A percentile compares a stretch with the other conserved stretches of the same genome.
Conservation (phyloP, 1,139 yeast species). For the Saccharomycopsis hybrid region DNA sequence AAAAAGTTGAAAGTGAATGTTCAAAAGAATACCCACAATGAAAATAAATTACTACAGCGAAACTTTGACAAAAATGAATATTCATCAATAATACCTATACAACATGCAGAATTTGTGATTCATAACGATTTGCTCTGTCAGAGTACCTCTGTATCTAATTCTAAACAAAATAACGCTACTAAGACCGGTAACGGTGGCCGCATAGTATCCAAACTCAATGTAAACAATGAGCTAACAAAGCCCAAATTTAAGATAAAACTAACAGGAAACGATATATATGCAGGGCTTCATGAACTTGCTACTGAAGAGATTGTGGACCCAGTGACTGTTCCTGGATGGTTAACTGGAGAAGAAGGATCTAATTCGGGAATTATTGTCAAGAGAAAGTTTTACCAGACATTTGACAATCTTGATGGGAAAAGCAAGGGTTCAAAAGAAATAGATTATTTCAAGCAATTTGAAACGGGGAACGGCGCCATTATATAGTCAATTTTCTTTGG, state of each 20-base stretch:
- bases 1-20: constrained; percentile 23
- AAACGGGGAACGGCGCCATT: not conserved
- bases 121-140: constrained; percentile 29
- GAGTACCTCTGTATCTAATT: not conserved
- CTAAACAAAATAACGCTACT: not conserved
- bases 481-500: no score
- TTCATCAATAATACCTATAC: constrained; percentile 50
- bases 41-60: constrained; percentile 13
- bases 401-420: not conserved
- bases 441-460: not conserved
- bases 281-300: constrained; percentile 72
- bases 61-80: constrained; percentile 31
- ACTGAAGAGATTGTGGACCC: constrained; percentile 39
- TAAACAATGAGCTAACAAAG: not conserved
- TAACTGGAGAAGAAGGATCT: constrained; percentile 61
- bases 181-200: no score
- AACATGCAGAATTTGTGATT: constrained; percentile 41
- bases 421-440: no score
- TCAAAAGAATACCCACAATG: no score
- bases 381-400: not conserved
- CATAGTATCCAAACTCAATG: no score
- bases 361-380: constrained; percentile 1
- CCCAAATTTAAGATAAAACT: constrained; percentile 43
- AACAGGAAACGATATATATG: constrained; percentile 72
- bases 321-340: constrained; percentile 59